These are phyloP conservation scores for Coemansia pectinata DNA, from an alignment of 192 early-diverging fungal genomes.

Conservation along the genomic window DNA sequence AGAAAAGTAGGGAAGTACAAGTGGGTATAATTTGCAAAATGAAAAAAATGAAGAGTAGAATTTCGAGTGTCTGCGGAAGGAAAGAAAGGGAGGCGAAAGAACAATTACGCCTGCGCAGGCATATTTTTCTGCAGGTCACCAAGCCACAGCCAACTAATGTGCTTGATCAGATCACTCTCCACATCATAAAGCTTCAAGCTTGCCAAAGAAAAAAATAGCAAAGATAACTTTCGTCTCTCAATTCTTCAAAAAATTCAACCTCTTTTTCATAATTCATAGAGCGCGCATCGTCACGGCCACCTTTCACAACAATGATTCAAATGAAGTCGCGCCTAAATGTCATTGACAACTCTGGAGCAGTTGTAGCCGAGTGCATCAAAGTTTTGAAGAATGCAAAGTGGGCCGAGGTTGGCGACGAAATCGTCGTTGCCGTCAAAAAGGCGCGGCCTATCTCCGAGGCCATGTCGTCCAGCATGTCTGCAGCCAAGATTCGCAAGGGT, in stretches of 20 bases:
- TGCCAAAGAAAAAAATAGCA: background rate
- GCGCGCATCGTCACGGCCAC: background rate
- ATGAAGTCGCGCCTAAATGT: conserved; percentile 83
- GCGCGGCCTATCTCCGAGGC: conserved; percentile 73
- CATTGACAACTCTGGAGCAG: conserved; percentile 97
- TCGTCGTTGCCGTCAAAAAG: conserved; percentile 94
- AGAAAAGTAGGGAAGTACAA: background rate
- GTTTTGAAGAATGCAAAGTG: conserved; percentile 78
- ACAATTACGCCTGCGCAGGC: background rate
- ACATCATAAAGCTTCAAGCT: too few relatives aligned
- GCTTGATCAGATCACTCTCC: background rate
- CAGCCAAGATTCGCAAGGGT: conserved; percentile 86
- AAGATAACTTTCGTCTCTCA: background rate
- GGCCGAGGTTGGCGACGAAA: conserved; percentile 83
- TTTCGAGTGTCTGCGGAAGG: background rate
- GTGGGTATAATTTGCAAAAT: background rate
- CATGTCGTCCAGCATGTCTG: conserved; percentile 52
- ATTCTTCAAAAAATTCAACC: background rate
- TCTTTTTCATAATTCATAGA: background rate
- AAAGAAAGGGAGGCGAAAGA: background rate
- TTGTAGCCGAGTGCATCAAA: conserved; percentile 93
- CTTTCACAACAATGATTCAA: conserved; percentile 64
- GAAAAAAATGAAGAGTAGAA: background rate
- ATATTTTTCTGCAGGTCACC: background rate
- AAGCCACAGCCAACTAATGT: background rate